Percentiles rank a stretch among this genome's conserved stretches.
These are phyloP conservation scores for Pseudogymnoascus sp. DNA, from an alignment of 2,329 filamentous ascomycete genomes.

Conservation along the genomic window DNA sequence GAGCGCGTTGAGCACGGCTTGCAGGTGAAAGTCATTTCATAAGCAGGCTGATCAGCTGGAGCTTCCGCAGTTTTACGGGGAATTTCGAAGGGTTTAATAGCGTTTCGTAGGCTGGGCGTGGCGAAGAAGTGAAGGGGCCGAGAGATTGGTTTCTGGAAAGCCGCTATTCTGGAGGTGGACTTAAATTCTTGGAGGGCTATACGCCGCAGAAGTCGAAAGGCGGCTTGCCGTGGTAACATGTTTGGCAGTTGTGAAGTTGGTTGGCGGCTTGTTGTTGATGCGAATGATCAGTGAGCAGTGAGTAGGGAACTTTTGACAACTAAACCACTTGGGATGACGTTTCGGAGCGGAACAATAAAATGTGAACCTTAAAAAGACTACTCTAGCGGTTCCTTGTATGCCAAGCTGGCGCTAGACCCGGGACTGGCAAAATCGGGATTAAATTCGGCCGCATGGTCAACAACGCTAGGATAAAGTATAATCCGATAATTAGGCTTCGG, in stretches of 20 bases:
- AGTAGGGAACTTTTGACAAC: not conserved
- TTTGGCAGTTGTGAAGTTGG: not conserved
- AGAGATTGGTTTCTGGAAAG: not conserved
- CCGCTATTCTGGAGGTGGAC: not conserved
- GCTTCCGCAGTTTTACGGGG: not conserved
- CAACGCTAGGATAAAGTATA: conserved; percentile 6
- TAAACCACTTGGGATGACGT: not conserved
- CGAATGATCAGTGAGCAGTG: not conserved
- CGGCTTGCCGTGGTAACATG: conserved; percentile 18
- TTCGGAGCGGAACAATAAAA: not conserved
- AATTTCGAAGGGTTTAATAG: not conserved
- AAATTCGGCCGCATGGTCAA: not conserved
- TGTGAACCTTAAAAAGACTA: conserved; percentile 8
- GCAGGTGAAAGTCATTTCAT: conserved; percentile 88
- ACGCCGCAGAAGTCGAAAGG: conserved; percentile 3
- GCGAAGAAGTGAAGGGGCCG: not conserved
- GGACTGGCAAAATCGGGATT: not conserved
- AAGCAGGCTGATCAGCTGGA: conserved; percentile 48
- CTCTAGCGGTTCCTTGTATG: conserved; percentile 1
- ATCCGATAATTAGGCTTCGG: not conserved
- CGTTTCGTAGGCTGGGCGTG: conserved; percentile 2
- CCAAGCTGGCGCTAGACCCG: not conserved
- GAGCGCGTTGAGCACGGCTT: conserved; percentile 72
- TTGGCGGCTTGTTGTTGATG: not conserved
- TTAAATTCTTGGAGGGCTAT: conserved; percentile 10